phyloP scores from a whole-genome alignment of 2,329 filamentous ascomycete species.

The Leptographium galeiforme region DNA sequence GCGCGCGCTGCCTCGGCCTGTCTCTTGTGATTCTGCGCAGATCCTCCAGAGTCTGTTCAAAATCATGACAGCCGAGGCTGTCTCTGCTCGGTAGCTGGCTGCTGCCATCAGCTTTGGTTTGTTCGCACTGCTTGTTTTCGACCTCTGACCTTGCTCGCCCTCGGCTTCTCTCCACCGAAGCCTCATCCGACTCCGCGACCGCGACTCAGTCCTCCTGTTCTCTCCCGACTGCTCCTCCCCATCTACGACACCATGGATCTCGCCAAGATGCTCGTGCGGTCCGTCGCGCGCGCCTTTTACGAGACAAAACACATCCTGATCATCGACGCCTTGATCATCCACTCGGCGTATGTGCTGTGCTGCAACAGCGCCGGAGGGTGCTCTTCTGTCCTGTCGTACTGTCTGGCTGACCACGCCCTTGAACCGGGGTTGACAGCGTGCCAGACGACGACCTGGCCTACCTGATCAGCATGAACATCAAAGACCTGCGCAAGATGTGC shows the following conservation, averaged over 20 bases:
- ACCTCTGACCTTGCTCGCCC: neutral
- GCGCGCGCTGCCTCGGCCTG: neutral
- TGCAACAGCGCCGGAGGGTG: neutral
- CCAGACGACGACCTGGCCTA: conserved; percentile 80
- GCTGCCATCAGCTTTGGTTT: conserved; percentile 1
- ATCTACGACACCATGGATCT: conserved; percentile 29
- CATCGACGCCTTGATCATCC: conserved; percentile 73
- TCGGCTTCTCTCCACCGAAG: neutral
- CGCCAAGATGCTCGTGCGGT: conserved; percentile 69
- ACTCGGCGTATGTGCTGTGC: conserved; percentile 50
- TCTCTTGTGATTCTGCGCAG: neutral
- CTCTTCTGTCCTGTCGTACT: neutral
- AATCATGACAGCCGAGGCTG: conserved; percentile 6
- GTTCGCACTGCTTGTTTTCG: neutral
- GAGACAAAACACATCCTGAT: conserved; percentile 73
- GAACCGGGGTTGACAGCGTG: conserved; percentile 21
- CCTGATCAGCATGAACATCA: conserved; percentile 77
- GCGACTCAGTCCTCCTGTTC: neutral
- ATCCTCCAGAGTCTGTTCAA: neutral
- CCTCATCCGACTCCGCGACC: no score
- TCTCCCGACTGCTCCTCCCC: neutral
- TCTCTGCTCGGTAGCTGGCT: conserved; percentile 8
- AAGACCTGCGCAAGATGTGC: conserved; percentile 82
- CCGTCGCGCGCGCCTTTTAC: conserved; percentile 76
- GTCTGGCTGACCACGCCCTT: conserved; percentile 13